phyloP scores from a whole-genome alignment of 441 rosid species.

The Hura crepitans region DNA sequence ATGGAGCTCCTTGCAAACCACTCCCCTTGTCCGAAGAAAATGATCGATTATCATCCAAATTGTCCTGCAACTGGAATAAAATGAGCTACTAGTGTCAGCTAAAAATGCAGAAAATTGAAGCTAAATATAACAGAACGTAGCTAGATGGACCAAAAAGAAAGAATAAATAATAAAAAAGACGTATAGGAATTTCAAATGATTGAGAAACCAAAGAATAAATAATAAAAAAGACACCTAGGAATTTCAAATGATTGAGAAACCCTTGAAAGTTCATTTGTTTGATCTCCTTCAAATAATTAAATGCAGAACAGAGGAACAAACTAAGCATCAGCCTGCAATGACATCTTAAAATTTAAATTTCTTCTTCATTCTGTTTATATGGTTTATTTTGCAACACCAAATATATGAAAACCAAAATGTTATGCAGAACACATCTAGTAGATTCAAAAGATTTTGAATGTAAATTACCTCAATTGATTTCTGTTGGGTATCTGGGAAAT shows the following conservation, averaged over 20 bases:
- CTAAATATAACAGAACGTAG: conserved; percentile 1
- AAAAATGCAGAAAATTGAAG: background rate
- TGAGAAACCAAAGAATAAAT: background rate
- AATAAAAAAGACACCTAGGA: conserved; percentile 1
- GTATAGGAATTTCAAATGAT: conserved; percentile 1
- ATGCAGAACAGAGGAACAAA: background rate
- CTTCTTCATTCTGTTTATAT: background rate
- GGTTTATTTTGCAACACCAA: background rate
- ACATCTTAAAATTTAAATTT: background rate
- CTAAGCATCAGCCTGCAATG: background rate
- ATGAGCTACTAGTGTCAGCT: conserved; percentile 6
- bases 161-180: conserved; percentile 22
- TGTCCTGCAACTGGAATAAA: conserved; percentile 42
- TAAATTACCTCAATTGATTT: conserved; percentile 26
- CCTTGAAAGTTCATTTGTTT: background rate
- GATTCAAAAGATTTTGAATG: conserved; percentile 1
- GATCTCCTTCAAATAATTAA: background rate
- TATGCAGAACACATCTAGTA: background rate
- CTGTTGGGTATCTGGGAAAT: conserved; percentile 30
- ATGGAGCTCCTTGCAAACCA: conserved; percentile 55
- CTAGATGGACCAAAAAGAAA: background rate
- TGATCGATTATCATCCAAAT: conserved; percentile 43
- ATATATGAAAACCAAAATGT: background rate
- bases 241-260: background rate
- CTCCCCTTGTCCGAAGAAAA: conserved; percentile 50